Evolutionary conservation across 179 eudicot genomes (phyloP), one percentile per base, ranked within the genome.

Genomic region (Drosera spatulata): DNA sequence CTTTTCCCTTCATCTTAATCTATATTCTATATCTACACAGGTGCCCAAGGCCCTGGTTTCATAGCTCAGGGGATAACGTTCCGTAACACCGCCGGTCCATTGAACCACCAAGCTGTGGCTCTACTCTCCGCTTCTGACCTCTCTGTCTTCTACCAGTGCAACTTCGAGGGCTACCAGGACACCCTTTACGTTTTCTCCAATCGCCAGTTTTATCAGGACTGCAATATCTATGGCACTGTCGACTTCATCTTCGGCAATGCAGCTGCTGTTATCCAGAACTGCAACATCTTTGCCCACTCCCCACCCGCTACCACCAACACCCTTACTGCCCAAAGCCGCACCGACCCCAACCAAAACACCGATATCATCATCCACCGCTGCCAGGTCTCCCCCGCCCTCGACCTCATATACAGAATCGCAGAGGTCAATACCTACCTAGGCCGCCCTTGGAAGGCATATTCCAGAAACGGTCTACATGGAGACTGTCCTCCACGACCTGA

Each of bases 171-270:
- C 2, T 76, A 65, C 53, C 80, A 76, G 47, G 80, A 76, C 68
- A 76, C 80, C 1, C 80, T 76, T 9, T 76, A 72, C 22, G 73
- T 68, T 2, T 59, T 47, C 71, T 51, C 80, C 2, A 76, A 72
- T 14, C 71, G 80, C 3, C 80, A 76, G 56, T 76, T 72, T 15
- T 76, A 65, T 33, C 76, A 76, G 4, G 60, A 71, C n/a, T 76
- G 80, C 54, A 10, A 72, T 58, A 62, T 76, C 14, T 65, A 65
- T 9, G 80, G 80, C 7, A 76, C 80, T 0, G 58, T 76, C 0
- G 80, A 76, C 52, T 76, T 68, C 43, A 76, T 76, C 3, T 76
- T 76, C 15, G 80, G 80, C 7, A 76, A 76, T 39, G 76, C 74
- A 0, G 80, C 69, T 7, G 73, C 5, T 3, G 80, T 76, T 4